phyloP scores from a whole-genome alignment of 371 early-diverging fungal species.

The Capillidium rhysosporum region DNA sequence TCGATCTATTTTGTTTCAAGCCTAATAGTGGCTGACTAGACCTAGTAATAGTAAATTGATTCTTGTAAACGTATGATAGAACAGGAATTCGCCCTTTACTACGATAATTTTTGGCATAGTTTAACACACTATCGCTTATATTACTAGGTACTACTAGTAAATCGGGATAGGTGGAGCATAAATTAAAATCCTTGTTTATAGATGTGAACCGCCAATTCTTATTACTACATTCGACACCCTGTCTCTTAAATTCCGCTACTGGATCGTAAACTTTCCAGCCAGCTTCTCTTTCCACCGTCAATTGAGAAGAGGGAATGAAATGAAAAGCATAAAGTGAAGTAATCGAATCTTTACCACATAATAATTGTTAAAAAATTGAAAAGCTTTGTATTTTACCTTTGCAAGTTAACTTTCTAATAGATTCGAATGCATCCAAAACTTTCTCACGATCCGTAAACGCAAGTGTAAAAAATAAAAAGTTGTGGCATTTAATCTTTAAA shows the following conservation, averaged over 20 bases:
- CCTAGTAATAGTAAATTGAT: conserved; percentile 76
- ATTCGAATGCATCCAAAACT: conserved; percentile 56
- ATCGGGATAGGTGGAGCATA: conserved; percentile 79
- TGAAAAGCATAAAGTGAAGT: conserved; percentile 66
- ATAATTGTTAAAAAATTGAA: background rate
- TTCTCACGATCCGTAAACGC: conserved; percentile 42
- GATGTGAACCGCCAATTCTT: conserved; percentile 58
- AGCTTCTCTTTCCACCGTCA: conserved; percentile 12
- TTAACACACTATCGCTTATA: conserved; percentile 76
- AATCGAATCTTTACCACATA: conserved; percentile 23
- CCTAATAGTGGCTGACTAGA: conserved; percentile 92
- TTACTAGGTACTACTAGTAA: conserved; percentile 62
- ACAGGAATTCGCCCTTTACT: conserved; percentile 82
- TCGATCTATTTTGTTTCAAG: conserved; percentile 73
- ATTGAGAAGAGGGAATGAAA: conserved; percentile 33
- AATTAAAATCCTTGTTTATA: conserved; percentile 55
- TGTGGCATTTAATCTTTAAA: conserved; percentile 45
- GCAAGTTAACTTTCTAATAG: conserved; percentile 47
- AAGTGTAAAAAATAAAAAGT: conserved; percentile 56
- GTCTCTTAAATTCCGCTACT: conserved; percentile 53
- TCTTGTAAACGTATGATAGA: conserved; percentile 65
- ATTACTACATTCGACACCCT: conserved; percentile 56
- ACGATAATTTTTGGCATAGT: conserved; percentile 76
- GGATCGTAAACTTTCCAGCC: conserved; percentile 67
- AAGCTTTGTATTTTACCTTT: conserved; percentile 18